A percentile compares a stretch with the other conserved stretches of the same genome.
phyloP scores from a whole-genome alignment of 2,329 filamentous ascomycete species.

The Colletotrichum orbiculare region DNA sequence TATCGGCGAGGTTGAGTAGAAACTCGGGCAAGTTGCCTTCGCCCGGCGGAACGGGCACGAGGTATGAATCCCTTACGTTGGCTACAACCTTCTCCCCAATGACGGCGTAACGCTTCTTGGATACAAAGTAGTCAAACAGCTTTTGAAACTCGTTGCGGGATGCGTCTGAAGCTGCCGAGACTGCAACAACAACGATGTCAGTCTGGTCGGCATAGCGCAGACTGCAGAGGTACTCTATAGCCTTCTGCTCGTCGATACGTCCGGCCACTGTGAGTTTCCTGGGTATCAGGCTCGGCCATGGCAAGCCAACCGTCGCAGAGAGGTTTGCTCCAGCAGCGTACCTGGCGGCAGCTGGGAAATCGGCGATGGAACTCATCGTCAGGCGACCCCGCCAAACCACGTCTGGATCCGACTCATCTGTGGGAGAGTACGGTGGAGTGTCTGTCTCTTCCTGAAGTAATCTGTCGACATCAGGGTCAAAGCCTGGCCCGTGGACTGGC shows the following conservation, averaged over 20 bases:
- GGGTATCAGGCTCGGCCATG: conserved; percentile 82
- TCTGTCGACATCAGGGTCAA: conserved; percentile 90
- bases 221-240: conserved; percentile 90
- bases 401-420: conserved; percentile 77
- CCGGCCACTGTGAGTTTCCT: conserved; percentile 77
- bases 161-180: conserved; percentile 72
- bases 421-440: conserved; percentile 85
- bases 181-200: conserved; percentile 83
- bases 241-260: conserved; percentile 83
- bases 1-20: conserved; percentile 87
- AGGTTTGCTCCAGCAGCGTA: conserved; percentile 89
- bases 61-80: conserved; percentile 89
- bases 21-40: conserved; percentile 82
- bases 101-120: conserved; percentile 87
- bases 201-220: conserved; percentile 84
- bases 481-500: conserved; percentile 67
- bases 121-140: conserved; percentile 88
- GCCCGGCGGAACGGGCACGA: conserved; percentile 85
- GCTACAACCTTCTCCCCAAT: conserved; percentile 79
- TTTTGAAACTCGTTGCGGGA: conserved; percentile 74
- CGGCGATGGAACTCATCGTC: conserved; percentile 80
- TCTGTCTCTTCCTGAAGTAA: conserved; percentile 83
- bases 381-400: conserved; percentile 83
- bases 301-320: conserved; percentile 60
- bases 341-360: conserved; percentile 81